Evolutionary conservation across 2,329 filamentous ascomycete species (phyloP).

Genomic region (Chalaropsis ovoidea): DNA sequence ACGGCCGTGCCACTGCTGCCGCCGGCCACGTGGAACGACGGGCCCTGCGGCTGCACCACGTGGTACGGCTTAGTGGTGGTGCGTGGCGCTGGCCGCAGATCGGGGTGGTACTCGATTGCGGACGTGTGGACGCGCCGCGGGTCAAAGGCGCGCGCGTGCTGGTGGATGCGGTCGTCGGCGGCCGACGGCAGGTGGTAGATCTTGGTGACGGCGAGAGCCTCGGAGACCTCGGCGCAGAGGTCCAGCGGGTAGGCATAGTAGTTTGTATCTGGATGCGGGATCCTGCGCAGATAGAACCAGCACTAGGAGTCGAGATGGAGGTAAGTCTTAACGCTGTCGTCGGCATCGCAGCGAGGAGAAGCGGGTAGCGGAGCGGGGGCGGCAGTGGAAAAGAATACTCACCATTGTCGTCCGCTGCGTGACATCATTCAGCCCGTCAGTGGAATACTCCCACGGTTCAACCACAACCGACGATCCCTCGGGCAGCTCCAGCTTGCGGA

Average conservation of each 20-base stretch:
- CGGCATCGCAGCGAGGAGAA: not conserved
- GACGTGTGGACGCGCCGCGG: constrained; percentile 6
- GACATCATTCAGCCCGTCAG: constrained; percentile 45
- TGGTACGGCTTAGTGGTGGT: constrained; percentile 34
- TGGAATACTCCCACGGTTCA: constrained; percentile 48
- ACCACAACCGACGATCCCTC: constrained; percentile 37
- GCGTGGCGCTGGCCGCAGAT: constrained; percentile 28
- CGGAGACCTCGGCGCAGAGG: constrained; percentile 43
- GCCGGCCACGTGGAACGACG: constrained; percentile 35
- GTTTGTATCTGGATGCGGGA: constrained; percentile 41
- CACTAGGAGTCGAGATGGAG: too few species aligned
- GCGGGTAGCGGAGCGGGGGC: too few species aligned
- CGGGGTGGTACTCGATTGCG: constrained; percentile 31
- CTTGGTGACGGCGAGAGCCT: constrained; percentile 41
- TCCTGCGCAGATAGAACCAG: constrained; percentile 34
- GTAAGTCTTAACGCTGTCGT: too few species aligned
- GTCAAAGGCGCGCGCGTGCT: constrained; percentile 34
- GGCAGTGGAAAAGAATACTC: constrained; percentile 18
- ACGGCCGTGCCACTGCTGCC: constrained; percentile 35
- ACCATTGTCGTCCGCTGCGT: constrained; percentile 41
- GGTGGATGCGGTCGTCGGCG: constrained; percentile 34
- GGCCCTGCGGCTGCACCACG: constrained; percentile 34
- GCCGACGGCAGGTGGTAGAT: constrained; percentile 41
- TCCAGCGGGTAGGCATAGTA: constrained; percentile 50
- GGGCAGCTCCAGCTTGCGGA: constrained; percentile 38